Conservation (phyloP, 495 filamentous ascomycete genomes). For the Symbiotaphrina buchneri region DNA sequence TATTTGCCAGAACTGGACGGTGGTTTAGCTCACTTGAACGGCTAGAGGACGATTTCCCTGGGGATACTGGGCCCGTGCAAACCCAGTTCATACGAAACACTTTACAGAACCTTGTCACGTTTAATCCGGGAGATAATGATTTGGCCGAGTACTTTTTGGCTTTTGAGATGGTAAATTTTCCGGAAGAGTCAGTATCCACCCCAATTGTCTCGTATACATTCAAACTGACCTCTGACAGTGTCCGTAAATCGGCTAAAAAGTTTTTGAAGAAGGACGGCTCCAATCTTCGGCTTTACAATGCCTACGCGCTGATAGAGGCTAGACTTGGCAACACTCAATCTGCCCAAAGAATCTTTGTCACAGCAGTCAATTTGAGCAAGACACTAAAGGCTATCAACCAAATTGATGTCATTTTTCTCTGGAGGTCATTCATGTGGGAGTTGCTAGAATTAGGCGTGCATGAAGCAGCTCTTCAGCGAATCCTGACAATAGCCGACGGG, state of each 20-base stretch:
- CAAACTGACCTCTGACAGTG: slow-evolving; percentile 9
- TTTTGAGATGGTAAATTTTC: slow-evolving; percentile 35
- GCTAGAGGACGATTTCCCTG: slow-evolving; percentile 10
- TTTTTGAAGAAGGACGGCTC: slow-evolving; percentile 44
- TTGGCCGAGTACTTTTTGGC: slow-evolving; percentile 53
- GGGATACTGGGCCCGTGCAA: slow-evolving; percentile 11
- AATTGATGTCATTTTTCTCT: slow-evolving; percentile 30
- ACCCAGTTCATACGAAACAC: slow-evolving; percentile 25
- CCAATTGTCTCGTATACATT: not conserved
- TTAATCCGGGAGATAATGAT: slow-evolving; percentile 17
- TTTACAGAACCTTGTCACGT: slow-evolving; percentile 30
- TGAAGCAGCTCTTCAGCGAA: slow-evolving; percentile 19
- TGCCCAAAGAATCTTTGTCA: slow-evolving; percentile 40
- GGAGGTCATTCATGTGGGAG: slow-evolving; percentile 54
- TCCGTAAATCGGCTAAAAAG: slow-evolving; percentile 47
- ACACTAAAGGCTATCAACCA: slow-evolving; percentile 15
- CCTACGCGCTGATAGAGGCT: slow-evolving; percentile 52
- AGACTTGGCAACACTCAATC: slow-evolving; percentile 25
- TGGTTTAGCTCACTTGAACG: slow-evolving; percentile 22
- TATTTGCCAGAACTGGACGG: slow-evolving; percentile 13
- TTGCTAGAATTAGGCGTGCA: slow-evolving; percentile 25
- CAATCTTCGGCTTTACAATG: slow-evolving; percentile 50
- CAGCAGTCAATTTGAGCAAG: slow-evolving; percentile 33
- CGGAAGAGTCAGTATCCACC: slow-evolving; percentile 7
- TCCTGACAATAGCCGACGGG: slow-evolving; percentile 19